Evolutionary conservation across 2,329 filamentous ascomycete species (phyloP).

Genomic region (Calonectria honghensis): DNA sequence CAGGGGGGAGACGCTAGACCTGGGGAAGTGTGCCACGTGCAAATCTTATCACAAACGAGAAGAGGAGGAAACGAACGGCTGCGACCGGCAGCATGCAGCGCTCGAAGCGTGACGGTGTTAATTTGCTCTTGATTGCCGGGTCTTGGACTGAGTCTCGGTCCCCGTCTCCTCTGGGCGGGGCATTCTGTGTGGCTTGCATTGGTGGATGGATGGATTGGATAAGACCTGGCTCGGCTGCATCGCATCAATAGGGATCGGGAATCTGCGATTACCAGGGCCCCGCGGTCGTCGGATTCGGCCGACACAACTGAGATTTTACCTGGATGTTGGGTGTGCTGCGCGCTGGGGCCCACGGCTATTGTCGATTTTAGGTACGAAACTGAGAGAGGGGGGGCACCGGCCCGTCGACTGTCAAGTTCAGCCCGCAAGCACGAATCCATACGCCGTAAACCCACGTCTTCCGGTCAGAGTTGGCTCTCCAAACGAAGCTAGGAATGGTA

Average conservation of each 20-base stretch:
- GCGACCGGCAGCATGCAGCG: conserved; percentile 42
- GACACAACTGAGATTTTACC: conserved; percentile 24
- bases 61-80: conserved; percentile 43
- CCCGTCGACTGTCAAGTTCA: conserved; percentile 29
- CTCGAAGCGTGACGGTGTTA: conserved; percentile 35
- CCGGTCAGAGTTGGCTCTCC: not conserved
- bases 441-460: conserved; percentile 36
- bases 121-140: conserved; percentile 33
- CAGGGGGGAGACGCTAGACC: conserved; percentile 10
- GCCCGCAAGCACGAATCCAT: conserved; percentile 16
- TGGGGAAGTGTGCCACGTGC: conserved; percentile 39
- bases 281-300: conserved; percentile 39
- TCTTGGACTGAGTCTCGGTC: conserved; percentile 11
- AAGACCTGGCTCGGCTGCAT: conserved; percentile 30
- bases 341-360: not conserved
- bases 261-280: conserved; percentile 41
- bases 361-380: conserved; percentile 9
- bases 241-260: conserved; percentile 38
- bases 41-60: conserved; percentile 44
- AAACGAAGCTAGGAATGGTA: conserved; percentile 12
- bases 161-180: conserved; percentile 24
- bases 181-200: conserved; percentile 52
- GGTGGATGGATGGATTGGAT: conserved; percentile 40
- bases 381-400: conserved; percentile 12
- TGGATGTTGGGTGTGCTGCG: conserved; percentile 5